Evolutionary conservation across 495 filamentous ascomycete genomes (phyloP).

Genomic region (Penicillium manginii): DNA sequence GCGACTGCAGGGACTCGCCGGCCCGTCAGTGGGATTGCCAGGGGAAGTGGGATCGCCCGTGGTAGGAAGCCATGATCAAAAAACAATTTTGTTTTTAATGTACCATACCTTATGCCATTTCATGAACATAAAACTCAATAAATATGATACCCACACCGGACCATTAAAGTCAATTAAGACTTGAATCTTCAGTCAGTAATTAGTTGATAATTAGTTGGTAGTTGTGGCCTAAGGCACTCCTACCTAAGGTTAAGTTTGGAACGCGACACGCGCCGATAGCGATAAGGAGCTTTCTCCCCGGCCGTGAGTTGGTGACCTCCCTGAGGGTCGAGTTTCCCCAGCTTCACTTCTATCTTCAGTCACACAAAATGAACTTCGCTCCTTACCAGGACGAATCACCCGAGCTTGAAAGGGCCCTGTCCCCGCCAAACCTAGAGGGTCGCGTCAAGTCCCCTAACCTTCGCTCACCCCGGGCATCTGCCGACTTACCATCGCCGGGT

Average conservation of each 20-base stretch:
- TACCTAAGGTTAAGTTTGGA: not conserved
- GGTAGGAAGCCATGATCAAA: slow-evolving; percentile 37
- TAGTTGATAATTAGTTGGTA: too few species aligned
- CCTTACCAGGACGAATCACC: slow-evolving; percentile 91
- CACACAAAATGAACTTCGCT: slow-evolving; percentile 79
- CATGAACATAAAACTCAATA: slow-evolving; percentile 13
- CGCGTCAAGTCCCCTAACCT: slow-evolving; percentile 54
- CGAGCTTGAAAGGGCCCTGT: slow-evolving; percentile 73
- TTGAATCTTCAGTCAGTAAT: too few species aligned
- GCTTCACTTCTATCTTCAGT: not conserved
- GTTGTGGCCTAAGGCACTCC: too few species aligned
- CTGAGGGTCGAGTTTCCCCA: slow-evolving; percentile 7
- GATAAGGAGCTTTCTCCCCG: slow-evolving; percentile 3
- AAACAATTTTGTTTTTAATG: slow-evolving; percentile 4
- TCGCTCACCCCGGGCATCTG: slow-evolving; percentile 43
- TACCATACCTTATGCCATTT: slow-evolving; percentile 4
- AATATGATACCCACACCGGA: slow-evolving; percentile 31
- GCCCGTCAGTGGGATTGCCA: slow-evolving; percentile 53
- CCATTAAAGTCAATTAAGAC: too few species aligned
- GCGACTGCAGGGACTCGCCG: slow-evolving; percentile 47
- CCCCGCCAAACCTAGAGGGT: slow-evolving; percentile 58
- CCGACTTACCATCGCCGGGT: slow-evolving; percentile 46
- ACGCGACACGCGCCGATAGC: slow-evolving; percentile 1
- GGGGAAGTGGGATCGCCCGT: slow-evolving; percentile 48
- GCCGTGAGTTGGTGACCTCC: not conserved